Evolutionary conservation across 352 stramenopile genomes (phyloP).

Genomic region (Globisporangium solare): DNA sequence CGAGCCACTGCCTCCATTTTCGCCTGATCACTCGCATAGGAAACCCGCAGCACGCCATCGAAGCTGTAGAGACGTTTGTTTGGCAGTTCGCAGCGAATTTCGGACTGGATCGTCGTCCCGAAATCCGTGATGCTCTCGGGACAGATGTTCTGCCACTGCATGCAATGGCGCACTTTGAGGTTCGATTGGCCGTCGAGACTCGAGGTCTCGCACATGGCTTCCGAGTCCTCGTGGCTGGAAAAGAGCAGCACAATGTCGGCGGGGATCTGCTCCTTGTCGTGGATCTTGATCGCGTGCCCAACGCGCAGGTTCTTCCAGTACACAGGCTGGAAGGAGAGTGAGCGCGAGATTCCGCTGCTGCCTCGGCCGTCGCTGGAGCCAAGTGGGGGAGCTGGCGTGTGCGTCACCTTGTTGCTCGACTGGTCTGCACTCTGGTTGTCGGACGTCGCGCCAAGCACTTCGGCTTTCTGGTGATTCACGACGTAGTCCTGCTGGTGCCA

Average conservation of each 20-base stretch:
- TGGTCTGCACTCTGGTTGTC: slow-evolving; percentile 12
- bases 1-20: slow-evolving; percentile 14
- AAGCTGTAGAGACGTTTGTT: slow-evolving; percentile 85
- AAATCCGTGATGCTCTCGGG: slow-evolving; percentile 42
- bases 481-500: slow-evolving; percentile 70
- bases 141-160: slow-evolving; percentile 53
- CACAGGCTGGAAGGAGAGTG: slow-evolving; percentile 57
- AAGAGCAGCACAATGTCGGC: slow-evolving; percentile 91
- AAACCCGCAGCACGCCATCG: slow-evolving; percentile 56
- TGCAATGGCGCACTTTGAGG: slow-evolving; percentile 65
- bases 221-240: slow-evolving; percentile 61
- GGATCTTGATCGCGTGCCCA: slow-evolving; percentile 85
- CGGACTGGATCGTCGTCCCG: slow-evolving; percentile 35
- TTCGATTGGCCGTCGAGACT: slow-evolving; percentile 84
- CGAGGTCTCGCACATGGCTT: slow-evolving; percentile 79
- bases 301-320: slow-evolving; percentile 85
- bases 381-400: not conserved
- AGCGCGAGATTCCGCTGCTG: not conserved
- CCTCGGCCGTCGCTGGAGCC: not conserved
- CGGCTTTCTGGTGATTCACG: slow-evolving; percentile 63
- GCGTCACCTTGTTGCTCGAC: slow-evolving; percentile 12
- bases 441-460: slow-evolving; percentile 31
- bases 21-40: slow-evolving; percentile 21
- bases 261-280: slow-evolving; percentile 86
- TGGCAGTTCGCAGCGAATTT: slow-evolving; percentile 71